Conservation (phyloP, 495 filamentous ascomycete species). For the Daldinia caldariorum region DNA sequence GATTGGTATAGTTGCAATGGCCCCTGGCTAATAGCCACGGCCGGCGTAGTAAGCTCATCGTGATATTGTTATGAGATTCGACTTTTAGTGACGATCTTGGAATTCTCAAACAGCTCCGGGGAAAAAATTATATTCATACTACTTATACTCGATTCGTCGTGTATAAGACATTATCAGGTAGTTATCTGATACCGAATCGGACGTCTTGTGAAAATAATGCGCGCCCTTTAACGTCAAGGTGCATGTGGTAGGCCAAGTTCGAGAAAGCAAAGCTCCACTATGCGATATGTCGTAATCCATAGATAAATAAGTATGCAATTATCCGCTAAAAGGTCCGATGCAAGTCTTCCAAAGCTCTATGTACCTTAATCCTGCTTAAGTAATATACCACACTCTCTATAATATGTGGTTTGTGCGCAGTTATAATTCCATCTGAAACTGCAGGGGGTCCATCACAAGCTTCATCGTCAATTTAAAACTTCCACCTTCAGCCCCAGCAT, state of each 20-base stretch:
- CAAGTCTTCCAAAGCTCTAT: too few relatives aligned
- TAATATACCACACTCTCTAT: too few relatives aligned
- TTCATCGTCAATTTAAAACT: constrained; percentile 47
- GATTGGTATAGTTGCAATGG: not conserved
- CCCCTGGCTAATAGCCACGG: constrained; percentile 19
- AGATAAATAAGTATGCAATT: too few relatives aligned
- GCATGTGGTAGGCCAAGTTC: not conserved
- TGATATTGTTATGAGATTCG: not conserved
- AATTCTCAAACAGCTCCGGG: not conserved
- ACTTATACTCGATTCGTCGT: constrained; percentile 1
- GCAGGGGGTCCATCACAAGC: constrained; percentile 26
- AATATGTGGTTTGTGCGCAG: not conserved
- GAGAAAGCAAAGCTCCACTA: constrained; percentile 1
- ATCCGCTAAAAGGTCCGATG: too few relatives aligned
- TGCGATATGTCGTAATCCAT: too few relatives aligned
- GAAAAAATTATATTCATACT: not conserved
- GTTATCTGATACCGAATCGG: constrained; percentile 19
- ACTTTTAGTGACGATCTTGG: not conserved
- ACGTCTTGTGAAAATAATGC: constrained; percentile 8
- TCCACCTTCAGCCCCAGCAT: constrained; percentile 6
- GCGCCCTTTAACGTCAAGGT: constrained; percentile 32
- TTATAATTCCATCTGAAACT: constrained; percentile 39
- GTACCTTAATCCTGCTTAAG: too few relatives aligned
- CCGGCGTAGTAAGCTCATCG: constrained; percentile 16
- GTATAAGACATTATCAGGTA: constrained; percentile 1